These are phyloP conservation scores for Monilinia polystroma DNA, from an alignment of 2,329 filamentous ascomycete genomes.

Conservation along the genomic window DNA sequence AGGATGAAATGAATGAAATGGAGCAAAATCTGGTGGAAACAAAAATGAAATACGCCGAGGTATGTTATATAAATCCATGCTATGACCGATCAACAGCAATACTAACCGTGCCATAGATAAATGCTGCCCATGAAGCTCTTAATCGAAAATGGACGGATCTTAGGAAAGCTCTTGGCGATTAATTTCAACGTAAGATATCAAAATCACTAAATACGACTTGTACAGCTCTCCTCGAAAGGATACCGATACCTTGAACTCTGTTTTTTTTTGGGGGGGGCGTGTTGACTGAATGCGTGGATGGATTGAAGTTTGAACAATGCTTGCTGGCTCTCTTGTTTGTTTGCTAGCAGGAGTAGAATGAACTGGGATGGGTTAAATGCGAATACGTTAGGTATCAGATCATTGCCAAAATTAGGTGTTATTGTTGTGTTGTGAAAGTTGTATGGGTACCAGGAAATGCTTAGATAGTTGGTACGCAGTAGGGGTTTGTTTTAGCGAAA, in stretches of 20 bases:
- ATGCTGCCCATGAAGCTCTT: constrained; percentile 68
- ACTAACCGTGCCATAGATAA: constrained; percentile 53
- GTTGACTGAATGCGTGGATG: not conserved
- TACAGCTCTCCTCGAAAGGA: constrained; percentile 1
- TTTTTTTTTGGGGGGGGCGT: not conserved
- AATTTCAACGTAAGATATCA: not conserved
- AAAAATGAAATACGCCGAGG: constrained; percentile 95
- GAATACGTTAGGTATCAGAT: not conserved
- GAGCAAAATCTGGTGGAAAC: constrained; percentile 89
- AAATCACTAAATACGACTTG: constrained; percentile 9
- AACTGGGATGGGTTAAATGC: not conserved
- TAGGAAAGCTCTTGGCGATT: constrained; percentile 46
- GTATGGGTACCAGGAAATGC: not conserved
- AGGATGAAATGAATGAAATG: constrained; percentile 87
- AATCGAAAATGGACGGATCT: constrained; percentile 77
- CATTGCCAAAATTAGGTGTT: not conserved
- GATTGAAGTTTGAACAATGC: not conserved
- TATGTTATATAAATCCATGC: constrained; percentile 50
- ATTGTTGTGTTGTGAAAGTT: not conserved
- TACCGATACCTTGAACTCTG: not conserved
- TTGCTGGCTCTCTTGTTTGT: not conserved
- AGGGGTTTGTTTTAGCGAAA: not conserved
- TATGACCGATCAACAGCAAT: constrained; percentile 21
- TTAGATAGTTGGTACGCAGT: not conserved
- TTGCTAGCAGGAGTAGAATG: not conserved